A percentile compares a stretch with the other conserved stretches of the same genome.
Evolutionary conservation across 1,284 basidiomycete genomes (phyloP).

Genomic region (Papiliotrema terrestris): DNA sequence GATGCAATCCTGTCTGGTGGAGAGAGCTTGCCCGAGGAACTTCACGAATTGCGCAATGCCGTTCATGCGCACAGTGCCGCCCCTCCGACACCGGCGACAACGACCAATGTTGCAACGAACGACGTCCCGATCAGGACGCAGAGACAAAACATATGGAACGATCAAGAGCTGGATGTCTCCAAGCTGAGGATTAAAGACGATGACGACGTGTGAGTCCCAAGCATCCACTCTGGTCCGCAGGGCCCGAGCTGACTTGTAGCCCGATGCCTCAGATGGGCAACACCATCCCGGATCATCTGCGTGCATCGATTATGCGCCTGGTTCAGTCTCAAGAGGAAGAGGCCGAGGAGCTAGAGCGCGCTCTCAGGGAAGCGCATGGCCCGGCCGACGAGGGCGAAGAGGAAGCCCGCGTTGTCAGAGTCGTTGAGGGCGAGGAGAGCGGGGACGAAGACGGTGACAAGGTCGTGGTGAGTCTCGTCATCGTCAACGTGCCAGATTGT

Average conservation of each 20-base stretch:
- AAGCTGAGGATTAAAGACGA: conserved; percentile 58
- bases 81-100: not conserved
- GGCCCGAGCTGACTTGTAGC: conserved; percentile 19
- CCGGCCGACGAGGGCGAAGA: conserved; percentile 29
- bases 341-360: conserved; percentile 60
- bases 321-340: conserved; percentile 65
- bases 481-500: not conserved
- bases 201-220: conserved; percentile 42
- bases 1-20: conserved; percentile 41
- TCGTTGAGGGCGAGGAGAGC: conserved; percentile 21
- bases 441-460: conserved; percentile 14
- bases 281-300: conserved; percentile 67
- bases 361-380: conserved; percentile 37
- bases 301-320: conserved; percentile 70
- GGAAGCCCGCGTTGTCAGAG: conserved; percentile 14
- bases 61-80: not conserved
- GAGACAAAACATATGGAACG: conserved; percentile 60
- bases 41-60: conserved; percentile 29
- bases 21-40: conserved; percentile 32
- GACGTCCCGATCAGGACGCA: conserved; percentile 43
- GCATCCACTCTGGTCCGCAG: not conserved
- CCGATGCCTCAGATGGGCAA: conserved; percentile 55
- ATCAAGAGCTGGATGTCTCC: conserved; percentile 65
- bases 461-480: conserved; percentile 7
- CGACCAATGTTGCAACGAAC: conserved; percentile 10